Evolutionary conservation across 2,329 filamentous ascomycete species (phyloP), one percentile per base, ranked within the genome.

Genomic region (Pyrenophora tritici-repentis): DNA sequence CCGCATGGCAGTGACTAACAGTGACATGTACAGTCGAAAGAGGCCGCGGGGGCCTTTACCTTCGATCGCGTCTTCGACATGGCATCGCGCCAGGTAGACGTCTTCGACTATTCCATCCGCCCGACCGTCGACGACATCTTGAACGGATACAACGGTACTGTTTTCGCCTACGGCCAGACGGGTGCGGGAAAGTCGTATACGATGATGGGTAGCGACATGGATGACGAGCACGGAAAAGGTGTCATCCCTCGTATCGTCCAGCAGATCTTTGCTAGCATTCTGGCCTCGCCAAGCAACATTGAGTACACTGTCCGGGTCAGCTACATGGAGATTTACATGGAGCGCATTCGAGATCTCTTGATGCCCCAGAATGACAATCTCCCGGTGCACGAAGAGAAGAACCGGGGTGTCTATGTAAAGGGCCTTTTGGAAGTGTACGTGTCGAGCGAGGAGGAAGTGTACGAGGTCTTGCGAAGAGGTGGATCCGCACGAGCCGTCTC

Each of bases 271-370:
- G 87, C 89, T 65, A 96, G 90, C 76, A 97, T 97, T 74, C 82
- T 97, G 77, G 86, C 89, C 17, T 96, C 91, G 65, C 90, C 93
- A 36, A 87, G 87, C 66, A 96, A 90, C 62, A 97, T 97, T 73
- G 94, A 97, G 76, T 97, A 97, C 76, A 97, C 92, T n/a, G 93
- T 99, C 45, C 86, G 92, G 49, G 93, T 97, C 70, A 96, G 91
- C 75, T 97, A 97, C 77, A 97, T 99, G 92, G 94, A 99, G 77
- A 97, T 99, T 60, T 99, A 99, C 80, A 99, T 97, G 94, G 94
- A 99, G 79, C 86, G 89, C 64, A 97, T 99, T 73, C 86, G 93
- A 67, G 94, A 99, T 85, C 78, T 99, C 68, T 79, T 99, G 58
- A 86, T 88, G 18, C 94, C 94, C 9, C 89, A 92, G 54, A 96